phyloP scores from a whole-genome alignment of 2,329 filamentous ascomycete species.

The Phialocephala sp. region DNA sequence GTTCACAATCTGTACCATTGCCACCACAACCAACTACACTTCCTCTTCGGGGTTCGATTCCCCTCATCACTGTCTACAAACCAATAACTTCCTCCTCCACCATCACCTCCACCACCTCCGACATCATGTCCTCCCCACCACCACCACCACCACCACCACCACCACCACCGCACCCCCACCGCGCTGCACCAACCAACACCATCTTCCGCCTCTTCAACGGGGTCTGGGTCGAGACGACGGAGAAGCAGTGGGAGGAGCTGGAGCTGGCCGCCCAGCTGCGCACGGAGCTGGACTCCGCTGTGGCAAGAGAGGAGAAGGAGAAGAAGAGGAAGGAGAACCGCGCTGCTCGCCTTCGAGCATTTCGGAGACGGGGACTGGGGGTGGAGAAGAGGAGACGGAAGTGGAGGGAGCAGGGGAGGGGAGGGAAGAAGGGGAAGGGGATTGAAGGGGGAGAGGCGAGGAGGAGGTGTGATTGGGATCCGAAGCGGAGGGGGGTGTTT shows the following conservation, averaged over 20 bases:
- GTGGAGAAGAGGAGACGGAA: not conserved
- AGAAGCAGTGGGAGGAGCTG: not conserved
- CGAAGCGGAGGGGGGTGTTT: not conserved
- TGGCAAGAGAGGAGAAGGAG: not conserved
- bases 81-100: not conserved
- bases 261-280: too few species aligned
- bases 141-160: not conserved
- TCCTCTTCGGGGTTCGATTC: too few species aligned
- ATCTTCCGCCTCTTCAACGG: not conserved
- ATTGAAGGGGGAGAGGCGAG: not conserved
- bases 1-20: not conserved
- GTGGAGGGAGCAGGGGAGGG: not conserved
- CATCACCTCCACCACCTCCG: not conserved
- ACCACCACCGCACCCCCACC: not conserved
- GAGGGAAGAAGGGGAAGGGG: not conserved
- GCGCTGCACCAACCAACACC: not conserved
- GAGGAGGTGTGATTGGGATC: too few species aligned
- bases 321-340: constrained; percentile 4
- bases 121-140: not conserved
- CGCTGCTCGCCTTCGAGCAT: not conserved
- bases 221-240: not conserved
- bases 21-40: not conserved
- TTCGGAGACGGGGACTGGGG: not conserved
- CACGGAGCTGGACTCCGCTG: too few species aligned
- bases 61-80: too few species aligned